phyloP scores from a whole-genome alignment of 164 flowering plant species.

The Pachysandra terminalis region DNA sequence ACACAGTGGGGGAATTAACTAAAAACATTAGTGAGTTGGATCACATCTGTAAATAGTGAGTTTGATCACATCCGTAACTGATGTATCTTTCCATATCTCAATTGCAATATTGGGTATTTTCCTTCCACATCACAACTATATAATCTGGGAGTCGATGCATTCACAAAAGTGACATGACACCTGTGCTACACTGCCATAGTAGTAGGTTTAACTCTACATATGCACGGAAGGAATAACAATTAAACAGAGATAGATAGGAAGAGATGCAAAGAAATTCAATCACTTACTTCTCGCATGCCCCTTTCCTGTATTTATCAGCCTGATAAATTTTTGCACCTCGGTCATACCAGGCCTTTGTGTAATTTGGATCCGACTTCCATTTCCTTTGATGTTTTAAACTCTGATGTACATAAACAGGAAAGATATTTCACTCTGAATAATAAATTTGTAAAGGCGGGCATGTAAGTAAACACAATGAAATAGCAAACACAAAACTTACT shows the following conservation, averaged over 20 bases:
- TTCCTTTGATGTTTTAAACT: constrained; percentile 77
- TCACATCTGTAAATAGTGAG: too few species aligned
- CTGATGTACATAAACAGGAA: constrained; percentile 11
- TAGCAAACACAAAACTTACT: constrained; percentile 23
- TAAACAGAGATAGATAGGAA: background rate
- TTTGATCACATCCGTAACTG: too few species aligned
- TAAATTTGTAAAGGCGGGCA: background rate
- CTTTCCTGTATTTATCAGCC: constrained; percentile 64
- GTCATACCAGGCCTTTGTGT: constrained; percentile 61
- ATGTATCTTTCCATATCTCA: too few species aligned
- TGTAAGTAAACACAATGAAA: background rate
- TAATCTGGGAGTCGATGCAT: too few species aligned
- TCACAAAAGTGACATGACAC: too few species aligned
- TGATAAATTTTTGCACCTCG: constrained; percentile 55
- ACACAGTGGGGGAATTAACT: too few species aligned
- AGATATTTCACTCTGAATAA: background rate
- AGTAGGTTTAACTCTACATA: too few species aligned
- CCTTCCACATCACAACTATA: too few species aligned
- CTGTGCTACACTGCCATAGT: too few species aligned
- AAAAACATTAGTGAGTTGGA: too few species aligned
- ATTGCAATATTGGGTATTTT: too few species aligned
- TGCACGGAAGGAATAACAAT: too few species aligned
- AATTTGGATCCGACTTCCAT: constrained; percentile 65
- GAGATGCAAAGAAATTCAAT: background rate
- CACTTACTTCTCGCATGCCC: constrained; percentile 68